These are phyloP conservation scores for Magnolia officinalis DNA, from an alignment of 164 flowering plant species.

Conservation along the genomic window DNA sequence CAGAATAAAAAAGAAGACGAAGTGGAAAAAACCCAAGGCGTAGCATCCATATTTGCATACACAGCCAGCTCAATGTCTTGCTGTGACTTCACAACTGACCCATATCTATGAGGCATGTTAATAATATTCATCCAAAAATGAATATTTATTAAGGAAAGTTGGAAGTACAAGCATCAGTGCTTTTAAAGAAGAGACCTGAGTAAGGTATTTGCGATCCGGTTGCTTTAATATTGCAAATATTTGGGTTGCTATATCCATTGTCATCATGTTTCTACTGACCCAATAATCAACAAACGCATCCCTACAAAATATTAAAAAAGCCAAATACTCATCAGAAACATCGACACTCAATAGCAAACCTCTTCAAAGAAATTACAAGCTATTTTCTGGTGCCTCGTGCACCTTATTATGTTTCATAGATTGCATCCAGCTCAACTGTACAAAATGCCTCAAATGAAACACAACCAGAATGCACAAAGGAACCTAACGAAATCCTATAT, in stretches of 20 bases:
- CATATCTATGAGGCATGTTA: slow-evolving; percentile 1
- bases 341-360: not conserved
- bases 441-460: not conserved
- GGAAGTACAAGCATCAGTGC: not conserved
- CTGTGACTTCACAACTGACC: slow-evolving; percentile 1
- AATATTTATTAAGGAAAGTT: not conserved
- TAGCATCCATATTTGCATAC: not conserved
- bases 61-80: slow-evolving; percentile 2
- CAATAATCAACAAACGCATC: slow-evolving; percentile 88
- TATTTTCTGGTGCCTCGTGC: not conserved
- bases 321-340: not conserved
- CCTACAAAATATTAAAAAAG: slow-evolving; percentile 35
- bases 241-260: slow-evolving; percentile 72
- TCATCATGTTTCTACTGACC: slow-evolving; percentile 82
- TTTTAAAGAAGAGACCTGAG: slow-evolving; percentile 50
- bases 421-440: not conserved
- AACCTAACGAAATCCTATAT: not conserved
- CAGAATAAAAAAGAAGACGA: slow-evolving; percentile 4
- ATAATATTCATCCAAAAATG: not conserved
- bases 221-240: slow-evolving; percentile 78
- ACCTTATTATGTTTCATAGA: not conserved
- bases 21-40: not conserved
- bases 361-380: not conserved
- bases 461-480: not conserved
- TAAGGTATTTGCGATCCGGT: slow-evolving; percentile 64